phyloP scores from a whole-genome alignment of 2,329 filamentous ascomycete species.

The Myrmaecium sp. region DNA sequence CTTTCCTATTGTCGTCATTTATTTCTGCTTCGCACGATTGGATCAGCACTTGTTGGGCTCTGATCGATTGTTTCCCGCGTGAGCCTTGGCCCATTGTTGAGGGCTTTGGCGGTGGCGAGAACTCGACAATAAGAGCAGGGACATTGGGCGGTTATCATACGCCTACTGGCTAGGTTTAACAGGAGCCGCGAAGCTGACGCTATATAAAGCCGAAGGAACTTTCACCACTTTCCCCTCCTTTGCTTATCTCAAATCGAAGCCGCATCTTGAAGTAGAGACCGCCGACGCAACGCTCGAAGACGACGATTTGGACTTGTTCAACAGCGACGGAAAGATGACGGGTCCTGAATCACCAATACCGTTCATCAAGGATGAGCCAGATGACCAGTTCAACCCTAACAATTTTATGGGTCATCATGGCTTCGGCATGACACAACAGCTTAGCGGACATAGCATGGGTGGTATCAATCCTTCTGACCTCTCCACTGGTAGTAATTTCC shows the following conservation, averaged over 20 bases:
- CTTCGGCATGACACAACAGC: constrained; percentile 35
- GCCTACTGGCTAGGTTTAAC: too few species aligned
- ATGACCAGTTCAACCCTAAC: constrained; percentile 39
- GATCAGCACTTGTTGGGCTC: too few species aligned
- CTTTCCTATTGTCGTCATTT: constrained; percentile 12
- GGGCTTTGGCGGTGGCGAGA: too few species aligned
- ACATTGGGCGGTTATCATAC: too few species aligned
- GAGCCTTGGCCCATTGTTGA: too few species aligned
- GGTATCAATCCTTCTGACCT: constrained; percentile 73
- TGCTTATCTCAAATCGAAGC: constrained; percentile 18
- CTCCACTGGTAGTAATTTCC: constrained; percentile 46
- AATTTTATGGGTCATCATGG: constrained; percentile 31
- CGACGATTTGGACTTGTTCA: constrained; percentile 26
- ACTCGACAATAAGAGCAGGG: too few species aligned
- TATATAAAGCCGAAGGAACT: constrained; percentile 23
- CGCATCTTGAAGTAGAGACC: constrained; percentile 19
- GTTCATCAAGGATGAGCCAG: constrained; percentile 52
- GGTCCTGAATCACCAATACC: constrained; percentile 38
- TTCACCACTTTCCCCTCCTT: constrained; percentile 25
- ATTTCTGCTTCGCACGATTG: too few species aligned
- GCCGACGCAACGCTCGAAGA: constrained; percentile 21
- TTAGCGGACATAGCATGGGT: constrained; percentile 14
- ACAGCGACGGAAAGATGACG: constrained; percentile 27
- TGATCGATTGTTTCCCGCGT: too few species aligned
- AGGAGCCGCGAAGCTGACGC: too few species aligned